Evolutionary conservation across 164 flowering plant genomes (phyloP), one percentile per base, ranked within the genome.

Genomic region (Chimonanthus praecox): DNA sequence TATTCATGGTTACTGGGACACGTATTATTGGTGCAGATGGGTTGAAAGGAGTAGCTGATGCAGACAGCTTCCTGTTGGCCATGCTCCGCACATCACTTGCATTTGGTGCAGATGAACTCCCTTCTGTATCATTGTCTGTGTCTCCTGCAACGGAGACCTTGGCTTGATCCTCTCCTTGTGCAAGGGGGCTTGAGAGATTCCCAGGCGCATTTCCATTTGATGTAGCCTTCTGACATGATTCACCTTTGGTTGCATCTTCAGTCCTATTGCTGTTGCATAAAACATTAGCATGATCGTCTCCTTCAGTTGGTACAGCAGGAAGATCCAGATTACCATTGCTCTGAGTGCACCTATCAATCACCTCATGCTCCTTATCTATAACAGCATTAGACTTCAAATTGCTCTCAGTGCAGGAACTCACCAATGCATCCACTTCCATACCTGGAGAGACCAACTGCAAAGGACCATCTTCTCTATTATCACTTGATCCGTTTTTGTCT

Each of bases 31-130:
- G 49, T 65, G 88, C 82, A 69, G 93, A 87, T 54, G 99, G 99
- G 74, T 84, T 93, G 79, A 90, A 93, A 64, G 99, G 99, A 78
- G 89, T 86, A 46, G 99, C 99, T 64, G 90, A 92, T 64, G 99
- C 99, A 72, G 99, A 95, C 75, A 95, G 82, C 80, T 92, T 92
- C 84, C 84, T 94, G 75, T 82, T 90, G 10, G 90, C 76, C 7
- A 83, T 58, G 60, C 88, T 94, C 68, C 80, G 83, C 45, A 78
- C 68, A 47, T 89, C 91, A 78, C 61, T 80, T 49, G 84, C 73
- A 79, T 61, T 49, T 15, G 61, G 33, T 33, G 69, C 49, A 6
- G 67, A 45, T 44, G 68, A 49, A n/a, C 18, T 63, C 48, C 20
- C 66, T 13, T 58, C 54, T 15, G 71, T 50, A 49, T 58, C 74